A percentile compares a stretch with the other conserved stretches of the same genome.
Evolutionary conservation across 805 yeast species (phyloP).

Genomic region (Candida hispaniensis): DNA sequence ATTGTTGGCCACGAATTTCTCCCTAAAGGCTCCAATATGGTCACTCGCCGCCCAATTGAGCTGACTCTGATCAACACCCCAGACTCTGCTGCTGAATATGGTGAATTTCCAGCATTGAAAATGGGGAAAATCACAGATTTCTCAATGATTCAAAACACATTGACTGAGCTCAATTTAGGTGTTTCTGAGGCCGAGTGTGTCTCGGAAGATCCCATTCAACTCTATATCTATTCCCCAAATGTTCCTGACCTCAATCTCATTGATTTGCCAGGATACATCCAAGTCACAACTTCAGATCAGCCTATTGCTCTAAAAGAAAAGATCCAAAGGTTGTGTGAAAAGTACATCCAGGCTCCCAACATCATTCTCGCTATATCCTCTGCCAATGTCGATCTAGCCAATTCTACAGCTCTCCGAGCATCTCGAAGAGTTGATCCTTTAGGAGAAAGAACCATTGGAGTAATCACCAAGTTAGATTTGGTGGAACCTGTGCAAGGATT

Average conservation of each 20-base stretch:
- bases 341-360: slow-evolving; percentile 82
- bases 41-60: slow-evolving; percentile 94
- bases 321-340: slow-evolving; percentile 70
- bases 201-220: slow-evolving; percentile 86
- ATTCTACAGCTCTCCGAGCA: slow-evolving; percentile 88
- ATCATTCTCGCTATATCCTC: slow-evolving; percentile 92
- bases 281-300: slow-evolving; percentile 93
- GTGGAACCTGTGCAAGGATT: slow-evolving; percentile 70
- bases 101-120: slow-evolving; percentile 87
- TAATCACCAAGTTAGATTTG: slow-evolving; percentile 84
- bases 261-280: slow-evolving; percentile 96
- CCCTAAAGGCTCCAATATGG: slow-evolving; percentile 98
- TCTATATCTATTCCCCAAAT: slow-evolving; percentile 77
- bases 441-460: slow-evolving; percentile 95
- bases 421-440: slow-evolving; percentile 81
- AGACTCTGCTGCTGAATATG: slow-evolving; percentile 66
- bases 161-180: slow-evolving; percentile 82
- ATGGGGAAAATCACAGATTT: slow-evolving; percentile 78
- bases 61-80: slow-evolving; percentile 84
- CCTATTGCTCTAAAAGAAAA: slow-evolving; percentile 72
- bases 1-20: slow-evolving; percentile 96
- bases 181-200: slow-evolving; percentile 81
- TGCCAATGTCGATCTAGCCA: slow-evolving; percentile 96
- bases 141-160: slow-evolving; percentile 73
- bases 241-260: slow-evolving; percentile 91